Evolutionary conservation across 2,329 filamentous ascomycete species (phyloP).

Genomic region (Monilinia polystroma): DNA sequence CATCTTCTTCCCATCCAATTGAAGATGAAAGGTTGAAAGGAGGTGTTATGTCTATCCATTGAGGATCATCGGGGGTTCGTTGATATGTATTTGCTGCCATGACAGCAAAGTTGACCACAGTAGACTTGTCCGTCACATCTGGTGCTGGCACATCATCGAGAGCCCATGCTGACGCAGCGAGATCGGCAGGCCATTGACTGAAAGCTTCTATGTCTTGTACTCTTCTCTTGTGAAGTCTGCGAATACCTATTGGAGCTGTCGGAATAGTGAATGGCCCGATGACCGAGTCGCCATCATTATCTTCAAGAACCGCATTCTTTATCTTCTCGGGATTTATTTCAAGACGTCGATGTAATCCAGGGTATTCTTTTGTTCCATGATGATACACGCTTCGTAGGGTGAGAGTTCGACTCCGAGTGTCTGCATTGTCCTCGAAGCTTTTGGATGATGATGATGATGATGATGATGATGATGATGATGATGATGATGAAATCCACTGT

Average conservation of each 20-base stretch:
- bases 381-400: constrained; percentile 23
- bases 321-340: constrained; percentile 20
- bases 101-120: constrained; percentile 75
- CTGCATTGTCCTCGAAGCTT: neutral
- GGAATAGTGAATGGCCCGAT: constrained; percentile 18
- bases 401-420: constrained; percentile 15
- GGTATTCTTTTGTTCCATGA: constrained; percentile 19
- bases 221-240: constrained; percentile 18
- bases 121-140: constrained; percentile 79
- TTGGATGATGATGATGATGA: constrained; percentile 16
- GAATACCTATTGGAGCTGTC: constrained; percentile 19
- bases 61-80: constrained; percentile 62
- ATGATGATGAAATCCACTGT: constrained; percentile 14
- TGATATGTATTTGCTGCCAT: constrained; percentile 90
- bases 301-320: constrained; percentile 3
- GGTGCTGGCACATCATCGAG: constrained; percentile 58
- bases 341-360: constrained; percentile 20
- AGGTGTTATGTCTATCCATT: constrained; percentile 76
- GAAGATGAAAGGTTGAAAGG: constrained; percentile 68
- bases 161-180: constrained; percentile 20
- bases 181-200: constrained; percentile 8
- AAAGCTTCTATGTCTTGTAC: constrained; percentile 22
- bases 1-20: constrained; percentile 90
- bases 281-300: constrained; percentile 3
- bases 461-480: constrained; percentile 9